phyloP scores from a whole-genome alignment of 106 monocot species.

The Chionographis japonica region DNA sequence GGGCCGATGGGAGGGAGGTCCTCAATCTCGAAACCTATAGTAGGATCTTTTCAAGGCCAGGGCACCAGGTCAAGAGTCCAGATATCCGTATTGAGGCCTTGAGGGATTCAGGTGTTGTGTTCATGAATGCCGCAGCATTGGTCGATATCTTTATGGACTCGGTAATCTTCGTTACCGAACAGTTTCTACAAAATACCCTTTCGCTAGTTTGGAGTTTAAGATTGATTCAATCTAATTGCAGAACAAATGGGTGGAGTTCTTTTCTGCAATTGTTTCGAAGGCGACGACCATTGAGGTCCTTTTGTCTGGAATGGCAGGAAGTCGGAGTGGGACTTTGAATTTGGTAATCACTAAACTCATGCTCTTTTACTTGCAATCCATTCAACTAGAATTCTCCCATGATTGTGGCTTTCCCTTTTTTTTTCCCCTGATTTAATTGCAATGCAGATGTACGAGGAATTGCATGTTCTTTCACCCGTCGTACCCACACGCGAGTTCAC shows the following conservation, averaged over 20 bases:
- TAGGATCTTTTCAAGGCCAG: constrained; percentile 51
- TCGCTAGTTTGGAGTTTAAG: neutral
- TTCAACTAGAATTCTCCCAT: neutral
- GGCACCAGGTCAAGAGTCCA: constrained; percentile 25
- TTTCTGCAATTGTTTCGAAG: constrained; percentile 77
- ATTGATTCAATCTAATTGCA: constrained; percentile 11
- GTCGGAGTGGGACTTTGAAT: constrained; percentile 54
- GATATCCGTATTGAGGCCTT: constrained; percentile 61
- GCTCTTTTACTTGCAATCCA: neutral
- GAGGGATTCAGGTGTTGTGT: constrained; percentile 47
- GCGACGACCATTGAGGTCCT: constrained; percentile 77
- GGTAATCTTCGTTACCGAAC: constrained; percentile 27
- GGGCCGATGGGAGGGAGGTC: constrained; percentile 41
- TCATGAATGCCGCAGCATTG: constrained; percentile 53
- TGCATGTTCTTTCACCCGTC: constrained; percentile 71
- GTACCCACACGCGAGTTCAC: constrained; percentile 75
- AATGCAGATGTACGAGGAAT: constrained; percentile 81
- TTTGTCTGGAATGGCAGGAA: constrained; percentile 47
- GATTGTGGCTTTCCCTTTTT: neutral
- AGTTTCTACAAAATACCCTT: neutral
- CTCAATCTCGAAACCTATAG: constrained; percentile 66
- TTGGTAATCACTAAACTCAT: constrained; percentile 43
- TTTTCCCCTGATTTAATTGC: neutral
- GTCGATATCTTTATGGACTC: constrained; percentile 85
- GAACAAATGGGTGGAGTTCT: constrained; percentile 79